Evolutionary conservation across 2,329 filamentous ascomycete species (phyloP).

Genomic region (Hymenoscyphus albidus): DNA sequence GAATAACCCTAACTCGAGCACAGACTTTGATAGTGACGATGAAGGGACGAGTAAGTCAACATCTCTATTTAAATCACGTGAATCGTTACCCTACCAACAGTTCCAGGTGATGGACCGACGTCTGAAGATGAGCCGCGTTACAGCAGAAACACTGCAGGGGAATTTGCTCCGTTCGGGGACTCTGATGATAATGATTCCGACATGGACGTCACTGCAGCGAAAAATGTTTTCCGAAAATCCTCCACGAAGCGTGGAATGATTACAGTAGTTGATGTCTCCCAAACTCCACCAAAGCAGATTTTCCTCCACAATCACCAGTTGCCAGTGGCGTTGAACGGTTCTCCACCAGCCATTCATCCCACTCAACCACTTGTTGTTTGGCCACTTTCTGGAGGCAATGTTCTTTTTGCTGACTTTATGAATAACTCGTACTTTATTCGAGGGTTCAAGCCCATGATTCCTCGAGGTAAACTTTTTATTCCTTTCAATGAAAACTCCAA

Average conservation of each 20-base stretch:
- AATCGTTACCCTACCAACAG: neutral
- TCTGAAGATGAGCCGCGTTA: neutral
- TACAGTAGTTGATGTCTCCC: neutral
- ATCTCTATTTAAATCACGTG: neutral
- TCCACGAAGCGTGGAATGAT: neutral
- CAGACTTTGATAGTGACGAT: neutral
- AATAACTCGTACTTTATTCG: constrained; percentile 2
- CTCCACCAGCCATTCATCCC: constrained; percentile 1
- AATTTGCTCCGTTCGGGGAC: constrained; percentile 4
- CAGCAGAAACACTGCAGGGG: neutral
- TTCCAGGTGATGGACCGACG: neutral
- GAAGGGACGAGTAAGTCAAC: neutral
- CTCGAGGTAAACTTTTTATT: neutral
- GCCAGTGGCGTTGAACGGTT: neutral
- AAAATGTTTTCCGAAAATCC: neutral
- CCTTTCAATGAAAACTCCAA: neutral
- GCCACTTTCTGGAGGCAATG: neutral
- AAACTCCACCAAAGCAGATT: neutral
- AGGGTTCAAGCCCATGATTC: neutral
- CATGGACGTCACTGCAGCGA: neutral
- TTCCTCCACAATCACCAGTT: neutral
- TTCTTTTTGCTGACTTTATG: constrained; percentile 4
- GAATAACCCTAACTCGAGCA: no score
- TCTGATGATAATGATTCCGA: constrained; percentile 1
- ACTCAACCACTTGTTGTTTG: constrained; percentile 3